Conservation (phyloP, 2,329 filamentous ascomycete genomes). For the Colletotrichum karsti region DNA sequence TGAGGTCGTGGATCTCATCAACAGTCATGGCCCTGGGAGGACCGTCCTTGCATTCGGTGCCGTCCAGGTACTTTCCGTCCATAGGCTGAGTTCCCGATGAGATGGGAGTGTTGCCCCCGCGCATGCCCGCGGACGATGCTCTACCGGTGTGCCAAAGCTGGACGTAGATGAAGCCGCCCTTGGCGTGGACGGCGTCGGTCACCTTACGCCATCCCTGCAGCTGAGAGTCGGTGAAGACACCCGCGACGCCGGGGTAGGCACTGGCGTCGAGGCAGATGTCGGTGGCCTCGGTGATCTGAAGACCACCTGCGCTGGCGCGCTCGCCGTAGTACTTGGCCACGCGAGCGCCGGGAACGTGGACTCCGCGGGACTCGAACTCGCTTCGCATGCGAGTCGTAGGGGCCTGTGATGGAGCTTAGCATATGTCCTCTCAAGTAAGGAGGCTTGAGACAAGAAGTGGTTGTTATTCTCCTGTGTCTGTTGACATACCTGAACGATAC, state of each 20-base stretch:
- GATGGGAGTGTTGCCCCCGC: slow-evolving; percentile 34
- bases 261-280: slow-evolving; percentile 38
- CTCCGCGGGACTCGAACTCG: slow-evolving; percentile 40
- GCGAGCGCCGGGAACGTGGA: slow-evolving; percentile 39
- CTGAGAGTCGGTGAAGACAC: slow-evolving; percentile 39
- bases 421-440: too few species aligned
- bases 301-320: slow-evolving; percentile 41
- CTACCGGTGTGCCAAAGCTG: slow-evolving; percentile 72
- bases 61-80: slow-evolving; percentile 35
- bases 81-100: slow-evolving; percentile 48
- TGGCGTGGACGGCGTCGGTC: slow-evolving; percentile 69
- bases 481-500: slow-evolving; percentile 41
- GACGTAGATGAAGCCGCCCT: slow-evolving; percentile 66
- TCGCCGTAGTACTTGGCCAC: slow-evolving; percentile 40
- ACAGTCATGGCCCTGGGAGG: slow-evolving; percentile 71
- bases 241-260: slow-evolving; percentile 38
- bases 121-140: slow-evolving; percentile 40
- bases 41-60: slow-evolving; percentile 35
- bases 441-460: too few species aligned
- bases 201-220: slow-evolving; percentile 64
- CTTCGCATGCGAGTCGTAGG: slow-evolving; percentile 34
- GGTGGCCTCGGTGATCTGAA: slow-evolving; percentile 40
- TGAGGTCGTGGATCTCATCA: slow-evolving; percentile 69
- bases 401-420: neutral
- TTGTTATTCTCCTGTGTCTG: neutral